A percentile compares a stretch with the other conserved stretches of the same genome.
Conservation (phyloP, 441 rosid genomes). For the Cnidoscolus chayamansa region DNA sequence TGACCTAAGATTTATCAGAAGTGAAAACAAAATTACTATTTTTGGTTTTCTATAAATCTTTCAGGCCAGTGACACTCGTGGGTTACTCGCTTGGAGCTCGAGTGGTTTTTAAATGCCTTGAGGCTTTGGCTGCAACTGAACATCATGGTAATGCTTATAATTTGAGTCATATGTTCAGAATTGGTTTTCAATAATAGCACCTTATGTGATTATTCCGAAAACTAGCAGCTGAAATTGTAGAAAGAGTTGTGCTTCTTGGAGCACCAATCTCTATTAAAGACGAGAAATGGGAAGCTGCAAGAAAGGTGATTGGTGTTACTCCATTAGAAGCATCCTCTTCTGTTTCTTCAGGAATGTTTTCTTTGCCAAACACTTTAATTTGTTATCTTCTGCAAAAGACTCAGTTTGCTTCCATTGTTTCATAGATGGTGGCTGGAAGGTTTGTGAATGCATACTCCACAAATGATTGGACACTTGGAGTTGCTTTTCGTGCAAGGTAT, state of each 20-base stretch:
- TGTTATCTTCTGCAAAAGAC: neutral
- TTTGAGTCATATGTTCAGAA: neutral
- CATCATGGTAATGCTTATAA: constrained; percentile 44
- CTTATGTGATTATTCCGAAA: constrained; percentile 24
- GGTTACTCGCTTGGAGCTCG: constrained; percentile 97
- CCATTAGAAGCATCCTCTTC: neutral
- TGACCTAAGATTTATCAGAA: constrained; percentile 3
- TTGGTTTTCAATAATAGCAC: neutral
- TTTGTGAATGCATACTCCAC: constrained; percentile 81
- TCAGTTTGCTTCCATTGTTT: constrained; percentile 12
- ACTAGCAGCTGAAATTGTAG: constrained; percentile 73
- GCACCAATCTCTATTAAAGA: constrained; percentile 77
- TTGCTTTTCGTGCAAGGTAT: constrained; percentile 93
- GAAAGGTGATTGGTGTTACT: constrained; percentile 59
- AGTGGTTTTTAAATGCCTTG: constrained; percentile 78
- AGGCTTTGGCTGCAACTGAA: constrained; percentile 65
- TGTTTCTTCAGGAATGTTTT: constrained; percentile 12
- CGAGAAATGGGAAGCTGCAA: constrained; percentile 76
- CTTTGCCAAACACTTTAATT: constrained; percentile 3
- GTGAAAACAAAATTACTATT: constrained; percentile 4
- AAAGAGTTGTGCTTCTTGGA: constrained; percentile 93
- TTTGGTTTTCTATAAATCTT: constrained; percentile 22
- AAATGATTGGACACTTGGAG: constrained; percentile 87
- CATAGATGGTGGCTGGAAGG: constrained; percentile 93
- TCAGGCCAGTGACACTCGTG: constrained; percentile 86